phyloP scores from a whole-genome alignment of 768 basidiomycete genomes.

The Serendipita sp. region DNA sequence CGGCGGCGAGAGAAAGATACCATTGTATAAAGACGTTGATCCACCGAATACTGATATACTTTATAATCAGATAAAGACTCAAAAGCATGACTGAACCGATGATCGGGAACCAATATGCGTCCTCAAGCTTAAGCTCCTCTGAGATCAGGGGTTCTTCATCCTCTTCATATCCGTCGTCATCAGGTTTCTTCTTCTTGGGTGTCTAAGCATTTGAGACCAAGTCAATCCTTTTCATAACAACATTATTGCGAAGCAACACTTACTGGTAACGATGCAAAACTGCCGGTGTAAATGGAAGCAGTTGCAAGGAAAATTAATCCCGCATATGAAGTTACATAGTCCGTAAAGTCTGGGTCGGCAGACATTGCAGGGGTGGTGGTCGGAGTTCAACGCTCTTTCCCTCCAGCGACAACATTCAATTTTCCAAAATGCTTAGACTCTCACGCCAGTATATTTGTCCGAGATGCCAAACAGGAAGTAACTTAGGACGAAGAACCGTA shows the following conservation, averaged over 20 bases:
- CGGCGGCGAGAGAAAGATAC: constrained; percentile 53
- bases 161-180: constrained; percentile 16
- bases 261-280: constrained; percentile 52
- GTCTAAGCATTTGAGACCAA: neutral
- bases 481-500: neutral
- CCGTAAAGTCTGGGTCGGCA: neutral
- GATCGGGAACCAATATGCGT: constrained; percentile 20
- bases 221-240: neutral
- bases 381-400: neutral
- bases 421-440: neutral
- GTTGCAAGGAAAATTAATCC: constrained; percentile 51
- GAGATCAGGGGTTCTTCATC: constrained; percentile 41
- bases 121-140: constrained; percentile 25
- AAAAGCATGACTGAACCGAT: constrained; percentile 50
- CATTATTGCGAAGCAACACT: constrained; percentile 14
- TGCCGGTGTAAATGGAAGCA: constrained; percentile 51
- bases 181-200: constrained; percentile 5
- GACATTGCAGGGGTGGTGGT: neutral
- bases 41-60: constrained; percentile 40
- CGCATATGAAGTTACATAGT: constrained; percentile 31
- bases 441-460: neutral
- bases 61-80: constrained; percentile 52
- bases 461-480: too few relatives aligned
- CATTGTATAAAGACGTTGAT: constrained; percentile 16
- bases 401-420: neutral